Evolutionary conservation across 2,329 filamentous ascomycete genomes (phyloP).

Genomic region (Talaromyces funiculosus): DNA sequence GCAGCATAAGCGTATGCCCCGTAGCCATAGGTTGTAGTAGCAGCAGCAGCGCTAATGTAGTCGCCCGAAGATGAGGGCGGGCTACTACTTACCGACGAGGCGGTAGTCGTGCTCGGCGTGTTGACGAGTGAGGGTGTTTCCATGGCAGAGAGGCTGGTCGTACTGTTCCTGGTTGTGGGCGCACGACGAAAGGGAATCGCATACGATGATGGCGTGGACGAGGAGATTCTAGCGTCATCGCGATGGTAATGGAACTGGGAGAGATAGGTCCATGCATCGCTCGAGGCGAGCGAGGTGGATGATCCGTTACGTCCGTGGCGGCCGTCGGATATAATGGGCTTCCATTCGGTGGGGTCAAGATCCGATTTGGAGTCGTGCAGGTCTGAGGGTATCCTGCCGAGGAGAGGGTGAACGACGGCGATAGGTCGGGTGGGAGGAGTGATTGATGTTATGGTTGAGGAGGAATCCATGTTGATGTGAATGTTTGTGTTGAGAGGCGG

Average conservation of each 20-base stretch:
- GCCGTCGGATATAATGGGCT: conserved; percentile 37
- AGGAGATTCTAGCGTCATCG: conserved; percentile 17
- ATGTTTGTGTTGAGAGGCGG: conserved; percentile 21
- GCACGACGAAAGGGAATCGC: conserved; percentile 18
- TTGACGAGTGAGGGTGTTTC: conserved; percentile 30
- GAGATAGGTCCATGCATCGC: conserved; percentile 42
- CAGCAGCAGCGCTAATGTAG: conserved; percentile 20
- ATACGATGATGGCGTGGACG: neutral
- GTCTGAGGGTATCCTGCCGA: conserved; percentile 35
- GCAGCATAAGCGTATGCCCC: neutral
- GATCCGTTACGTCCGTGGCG: conserved; percentile 15
- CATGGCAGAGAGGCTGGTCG: conserved; percentile 26
- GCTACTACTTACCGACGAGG: conserved; percentile 34
- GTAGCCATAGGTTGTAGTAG: neutral
- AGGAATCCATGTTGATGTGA: conserved; percentile 17
- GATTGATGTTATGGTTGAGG: conserved; percentile 18
- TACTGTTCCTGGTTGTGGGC: conserved; percentile 18
- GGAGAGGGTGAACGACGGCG: neutral
- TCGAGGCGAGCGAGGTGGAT: conserved; percentile 22
- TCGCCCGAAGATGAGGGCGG: conserved; percentile 16
- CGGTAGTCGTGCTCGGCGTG: conserved; percentile 29
- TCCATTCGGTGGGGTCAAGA: conserved; percentile 48
- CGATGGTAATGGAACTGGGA: conserved; percentile 37
- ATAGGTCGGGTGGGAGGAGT: neutral
- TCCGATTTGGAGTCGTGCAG: conserved; percentile 37